Conservation (phyloP, 2,329 filamentous ascomycete genomes). For the Dactylonectria estremocensis region DNA sequence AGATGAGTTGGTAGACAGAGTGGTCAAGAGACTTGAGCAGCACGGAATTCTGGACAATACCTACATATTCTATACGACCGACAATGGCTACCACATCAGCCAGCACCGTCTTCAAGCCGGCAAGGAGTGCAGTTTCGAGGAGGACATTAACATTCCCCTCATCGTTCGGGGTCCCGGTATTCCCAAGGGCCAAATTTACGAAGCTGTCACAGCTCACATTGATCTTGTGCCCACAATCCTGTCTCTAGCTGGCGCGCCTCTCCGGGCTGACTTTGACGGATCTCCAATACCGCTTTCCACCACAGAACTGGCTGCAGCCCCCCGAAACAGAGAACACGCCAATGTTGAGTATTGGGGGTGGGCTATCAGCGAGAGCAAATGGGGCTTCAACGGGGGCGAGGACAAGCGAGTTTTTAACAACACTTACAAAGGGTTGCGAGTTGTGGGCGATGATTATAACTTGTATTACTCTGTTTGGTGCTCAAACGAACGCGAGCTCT, state of each 20-base stretch:
- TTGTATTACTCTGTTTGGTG: slow-evolving; percentile 72
- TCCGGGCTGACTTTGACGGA: slow-evolving; percentile 63
- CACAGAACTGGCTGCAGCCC: neutral
- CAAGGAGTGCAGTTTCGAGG: slow-evolving; percentile 60
- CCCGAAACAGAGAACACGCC: slow-evolving; percentile 64
- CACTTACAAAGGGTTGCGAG: slow-evolving; percentile 67
- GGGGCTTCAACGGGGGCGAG: too few species aligned
- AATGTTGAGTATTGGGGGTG: slow-evolving; percentile 65
- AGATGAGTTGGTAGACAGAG: slow-evolving; percentile 60
- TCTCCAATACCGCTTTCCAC: slow-evolving; percentile 56
- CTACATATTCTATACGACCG: slow-evolving; percentile 32
- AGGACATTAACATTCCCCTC: slow-evolving; percentile 63
- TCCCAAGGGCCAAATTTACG: slow-evolving; percentile 48
- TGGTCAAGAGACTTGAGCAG: slow-evolving; percentile 54
- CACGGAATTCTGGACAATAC: slow-evolving; percentile 31
- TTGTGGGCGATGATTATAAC: slow-evolving; percentile 63
- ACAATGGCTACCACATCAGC: slow-evolving; percentile 35
- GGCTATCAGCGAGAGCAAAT: too few species aligned
- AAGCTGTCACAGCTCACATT: slow-evolving; percentile 63
- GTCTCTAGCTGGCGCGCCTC: slow-evolving; percentile 43
- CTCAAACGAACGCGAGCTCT: slow-evolving; percentile 62
- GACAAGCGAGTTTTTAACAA: slow-evolving; percentile 52
- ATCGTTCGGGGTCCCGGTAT: slow-evolving; percentile 63
- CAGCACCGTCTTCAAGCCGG: slow-evolving; percentile 32
- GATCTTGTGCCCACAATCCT: slow-evolving; percentile 69